phyloP scores from a whole-genome alignment of 441 rosid genomes.

The Brassica hybrid region DNA sequence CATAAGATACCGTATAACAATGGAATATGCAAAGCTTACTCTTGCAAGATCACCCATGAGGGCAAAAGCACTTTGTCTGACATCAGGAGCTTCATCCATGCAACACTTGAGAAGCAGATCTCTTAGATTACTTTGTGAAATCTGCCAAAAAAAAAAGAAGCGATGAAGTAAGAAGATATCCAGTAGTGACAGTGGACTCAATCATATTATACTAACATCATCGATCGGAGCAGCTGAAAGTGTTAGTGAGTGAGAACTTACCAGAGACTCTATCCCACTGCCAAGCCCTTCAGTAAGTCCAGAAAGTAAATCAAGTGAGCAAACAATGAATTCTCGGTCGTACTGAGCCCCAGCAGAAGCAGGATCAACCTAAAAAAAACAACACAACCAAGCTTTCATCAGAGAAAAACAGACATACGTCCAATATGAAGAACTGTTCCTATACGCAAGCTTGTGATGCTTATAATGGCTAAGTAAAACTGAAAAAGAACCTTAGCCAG shows the following conservation, averaged over 20 bases:
- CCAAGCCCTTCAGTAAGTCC: constrained; percentile 97
- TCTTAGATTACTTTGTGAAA: constrained; percentile 77
- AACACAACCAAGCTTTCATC: constrained; percentile 28
- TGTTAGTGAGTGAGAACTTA: constrained; percentile 24
- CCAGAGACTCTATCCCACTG: constrained; percentile 95
- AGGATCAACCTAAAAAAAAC: constrained; percentile 74
- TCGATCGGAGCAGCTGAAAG: neutral
- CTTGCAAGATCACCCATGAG: constrained; percentile 97
- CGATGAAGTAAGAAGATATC: constrained; percentile 18
- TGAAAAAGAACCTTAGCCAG: constrained; percentile 51
- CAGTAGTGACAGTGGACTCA: neutral
- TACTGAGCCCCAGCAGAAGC: constrained; percentile 77
- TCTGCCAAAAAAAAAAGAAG: constrained; percentile 49
- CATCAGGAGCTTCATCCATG: constrained; percentile 87
- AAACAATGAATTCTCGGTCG: constrained; percentile 90
- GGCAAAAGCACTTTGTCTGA: constrained; percentile 99
- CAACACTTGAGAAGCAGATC: constrained; percentile 94
- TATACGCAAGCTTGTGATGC: constrained; percentile 21
- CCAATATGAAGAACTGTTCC: constrained; percentile 15
- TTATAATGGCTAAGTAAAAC: constrained; percentile 8
- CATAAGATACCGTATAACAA: constrained; percentile 16
- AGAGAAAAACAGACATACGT: constrained; percentile 5
- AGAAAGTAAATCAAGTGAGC: constrained; percentile 96
- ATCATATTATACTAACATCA: constrained; percentile 3
- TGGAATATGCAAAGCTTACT: constrained; percentile 53